Conservation (phyloP, 208 protist species). For the Trypanosoma mega region DNA sequence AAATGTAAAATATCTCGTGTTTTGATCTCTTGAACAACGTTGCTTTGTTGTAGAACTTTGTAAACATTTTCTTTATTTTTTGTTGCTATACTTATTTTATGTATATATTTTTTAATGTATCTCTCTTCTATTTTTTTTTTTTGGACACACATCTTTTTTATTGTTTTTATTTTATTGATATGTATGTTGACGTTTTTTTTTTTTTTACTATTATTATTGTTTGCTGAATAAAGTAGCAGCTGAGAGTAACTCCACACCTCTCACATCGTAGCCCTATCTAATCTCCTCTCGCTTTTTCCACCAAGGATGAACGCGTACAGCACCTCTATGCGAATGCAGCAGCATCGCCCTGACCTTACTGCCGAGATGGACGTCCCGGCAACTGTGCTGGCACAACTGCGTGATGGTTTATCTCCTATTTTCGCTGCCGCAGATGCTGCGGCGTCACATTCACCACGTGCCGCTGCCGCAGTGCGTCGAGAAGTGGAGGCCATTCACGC, state of each 20-base stretch:
- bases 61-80: too few relatives aligned
- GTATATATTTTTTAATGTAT: too few relatives aligned
- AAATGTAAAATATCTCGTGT: too few relatives aligned
- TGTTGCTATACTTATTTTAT: too few relatives aligned
- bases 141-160: not conserved
- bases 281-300: not conserved
- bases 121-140: not conserved
- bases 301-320: conserved; percentile 17
- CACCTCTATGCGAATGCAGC: conserved; percentile 23
- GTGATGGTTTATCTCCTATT: conserved; percentile 8
- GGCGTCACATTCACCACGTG: conserved; percentile 17
- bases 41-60: too few relatives aligned
- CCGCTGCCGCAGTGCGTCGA: conserved; percentile 29
- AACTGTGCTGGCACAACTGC: not conserved
- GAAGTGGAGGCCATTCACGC: conserved; percentile 45
- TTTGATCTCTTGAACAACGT: too few relatives aligned
- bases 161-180: not conserved
- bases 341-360: conserved; percentile 3
- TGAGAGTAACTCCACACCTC: too few relatives aligned
- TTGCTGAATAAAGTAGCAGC: too few relatives aligned
- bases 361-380: conserved; percentile 8
- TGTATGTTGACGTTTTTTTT: conserved; percentile 3
- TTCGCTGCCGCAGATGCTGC: conserved; percentile 7
- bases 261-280: not conserved
- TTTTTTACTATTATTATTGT: conserved; percentile 1